Base-by-base conservation (phyloP, 208 protist genomes). In the Acanthamoeba castellanii region DNA sequence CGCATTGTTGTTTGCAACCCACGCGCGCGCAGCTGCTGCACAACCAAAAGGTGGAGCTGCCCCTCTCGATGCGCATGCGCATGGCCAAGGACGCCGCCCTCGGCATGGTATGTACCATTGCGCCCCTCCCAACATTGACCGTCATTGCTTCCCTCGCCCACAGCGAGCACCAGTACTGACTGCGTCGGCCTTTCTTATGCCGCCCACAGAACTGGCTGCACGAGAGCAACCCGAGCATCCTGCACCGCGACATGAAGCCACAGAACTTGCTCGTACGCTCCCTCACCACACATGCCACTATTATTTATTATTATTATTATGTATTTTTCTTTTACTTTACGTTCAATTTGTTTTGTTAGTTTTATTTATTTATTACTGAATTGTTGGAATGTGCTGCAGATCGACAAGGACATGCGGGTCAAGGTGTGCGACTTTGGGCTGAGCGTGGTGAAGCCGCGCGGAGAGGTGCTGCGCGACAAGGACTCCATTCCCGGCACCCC, bases 231-330 rank as follows among this genome's bases (percentile, higher is more conserved):
- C 96, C 96, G 42, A 87, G 85, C 59, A 94, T 97, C 55, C 94
- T 97, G 55, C 96, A 97, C 22, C 94, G 96, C 84, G 96, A 97
- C 94, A 59, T 97, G 70, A 97, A 97, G 78, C 34, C 76, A n/a
- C 42, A 47, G 57, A 95, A 95, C n/a, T 68, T 95, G 34, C 74
- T 95, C 14, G 92, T 95, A 32, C 30, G 18, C 70, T 55, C 37
- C 27, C 76, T 3, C 76, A 3, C 76, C 25, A 8, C 20, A 4
- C 55, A 22, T 61, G 18, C 13, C 55, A 13, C 55, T n/a, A n/a
- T n/a, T n/a, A n/a, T n/a, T n/a, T n/a, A n/a, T n/a, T n/a, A n/a
- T n/a, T n/a, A n/a, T n/a, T n/a, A n/a, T n/a, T n/a, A n/a, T n/a
- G n/a, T n/a, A n/a, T n/a, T n/a, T n/a, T n/a, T n/a, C n/a, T n/a